Conservation (phyloP, 1,139 yeast genomes). For the Kodamaea anthophila region DNA sequence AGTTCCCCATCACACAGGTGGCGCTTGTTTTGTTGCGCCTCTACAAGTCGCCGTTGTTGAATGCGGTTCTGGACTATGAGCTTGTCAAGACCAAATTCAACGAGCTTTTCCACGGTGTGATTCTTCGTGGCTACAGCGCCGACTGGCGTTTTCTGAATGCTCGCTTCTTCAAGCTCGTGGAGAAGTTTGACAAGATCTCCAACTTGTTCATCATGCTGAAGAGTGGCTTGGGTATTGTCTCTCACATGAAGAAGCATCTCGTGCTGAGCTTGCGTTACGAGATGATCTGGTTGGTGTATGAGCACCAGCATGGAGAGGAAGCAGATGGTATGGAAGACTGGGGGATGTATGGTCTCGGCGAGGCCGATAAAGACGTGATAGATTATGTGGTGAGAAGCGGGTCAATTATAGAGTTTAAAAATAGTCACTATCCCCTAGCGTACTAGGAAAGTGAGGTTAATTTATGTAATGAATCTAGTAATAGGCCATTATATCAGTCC, state of each 20-base stretch:
- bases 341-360: slow-evolving; percentile 26
- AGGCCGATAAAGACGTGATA: slow-evolving; percentile 15
- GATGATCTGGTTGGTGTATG: slow-evolving; percentile 36
- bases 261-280: slow-evolving; percentile 37
- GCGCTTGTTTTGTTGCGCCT: slow-evolving; percentile 29
- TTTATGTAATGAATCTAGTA: no score
- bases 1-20: slow-evolving; percentile 34
- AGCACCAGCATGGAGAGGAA: slow-evolving; percentile 13
- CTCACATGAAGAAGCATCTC: slow-evolving; percentile 33
- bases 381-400: slow-evolving; percentile 16
- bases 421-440: no score
- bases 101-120: slow-evolving; percentile 19
- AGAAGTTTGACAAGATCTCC: slow-evolving; percentile 23
- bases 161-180: slow-evolving; percentile 25
- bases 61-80: slow-evolving; percentile 25
- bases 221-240: slow-evolving; percentile 17
- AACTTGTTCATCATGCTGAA: slow-evolving; percentile 10
- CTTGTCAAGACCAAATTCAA: slow-evolving; percentile 25
- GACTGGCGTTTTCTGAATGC: slow-evolving; percentile 24
- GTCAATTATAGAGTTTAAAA: slow-evolving; percentile 11
- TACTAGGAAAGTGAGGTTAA: no score
- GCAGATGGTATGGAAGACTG: slow-evolving; percentile 15
- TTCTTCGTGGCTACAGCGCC: slow-evolving; percentile 12
- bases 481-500: no score
- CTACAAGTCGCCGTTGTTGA: slow-evolving; percentile 33